Percentiles rank a stretch among this genome's conserved stretches.
phyloP scores from a whole-genome alignment of 805 yeast genomes.

The Pichia cabralensis region DNA sequence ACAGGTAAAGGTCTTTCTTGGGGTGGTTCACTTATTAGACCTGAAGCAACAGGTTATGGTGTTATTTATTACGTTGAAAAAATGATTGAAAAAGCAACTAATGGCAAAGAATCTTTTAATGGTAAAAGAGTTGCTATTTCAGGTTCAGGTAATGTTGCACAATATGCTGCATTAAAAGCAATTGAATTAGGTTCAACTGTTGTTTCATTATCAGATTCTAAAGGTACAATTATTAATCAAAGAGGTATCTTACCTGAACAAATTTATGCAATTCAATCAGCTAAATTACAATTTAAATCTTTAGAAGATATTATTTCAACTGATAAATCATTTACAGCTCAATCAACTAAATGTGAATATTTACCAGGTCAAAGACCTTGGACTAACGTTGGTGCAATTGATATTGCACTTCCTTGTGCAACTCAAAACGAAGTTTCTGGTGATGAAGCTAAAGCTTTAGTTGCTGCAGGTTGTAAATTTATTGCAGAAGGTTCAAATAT shows the following conservation, averaged over 20 bases:
- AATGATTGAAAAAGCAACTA: slow-evolving; percentile 89
- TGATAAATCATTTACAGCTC: slow-evolving; percentile 38
- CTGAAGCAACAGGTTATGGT: slow-evolving; percentile 99
- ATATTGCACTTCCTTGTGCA: slow-evolving; percentile 95
- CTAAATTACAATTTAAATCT: slow-evolving; percentile 69
- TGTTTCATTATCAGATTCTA: slow-evolving; percentile 89
- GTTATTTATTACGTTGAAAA: slow-evolving; percentile 92
- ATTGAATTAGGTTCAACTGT: slow-evolving; percentile 96
- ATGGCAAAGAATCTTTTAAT: slow-evolving; percentile 79
- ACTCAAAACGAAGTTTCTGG: slow-evolving; percentile 97
- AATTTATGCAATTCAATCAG: slow-evolving; percentile 61
- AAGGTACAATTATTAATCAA: slow-evolving; percentile 75
- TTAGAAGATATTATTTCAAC: slow-evolving; percentile 58
- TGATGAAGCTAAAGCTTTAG: slow-evolving; percentile 90
- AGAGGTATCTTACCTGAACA: slow-evolving; percentile 80
- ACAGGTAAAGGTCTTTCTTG: slow-evolving; percentile 97
- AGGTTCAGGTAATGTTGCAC: slow-evolving; percentile 99
- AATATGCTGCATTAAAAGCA: slow-evolving; percentile 95
- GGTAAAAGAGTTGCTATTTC: slow-evolving; percentile 96
- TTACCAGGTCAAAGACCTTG: slow-evolving; percentile 94
- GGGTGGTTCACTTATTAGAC: slow-evolving; percentile 99
- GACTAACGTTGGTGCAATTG: slow-evolving; percentile 84
- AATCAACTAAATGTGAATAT: slow-evolving; percentile 58
- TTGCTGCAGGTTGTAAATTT: slow-evolving; percentile 84
- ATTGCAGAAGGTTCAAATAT: slow-evolving; percentile 99